Conservation (phyloP, 2,329 filamentous ascomycete species). For the Fusarium albosuccineum region DNA sequence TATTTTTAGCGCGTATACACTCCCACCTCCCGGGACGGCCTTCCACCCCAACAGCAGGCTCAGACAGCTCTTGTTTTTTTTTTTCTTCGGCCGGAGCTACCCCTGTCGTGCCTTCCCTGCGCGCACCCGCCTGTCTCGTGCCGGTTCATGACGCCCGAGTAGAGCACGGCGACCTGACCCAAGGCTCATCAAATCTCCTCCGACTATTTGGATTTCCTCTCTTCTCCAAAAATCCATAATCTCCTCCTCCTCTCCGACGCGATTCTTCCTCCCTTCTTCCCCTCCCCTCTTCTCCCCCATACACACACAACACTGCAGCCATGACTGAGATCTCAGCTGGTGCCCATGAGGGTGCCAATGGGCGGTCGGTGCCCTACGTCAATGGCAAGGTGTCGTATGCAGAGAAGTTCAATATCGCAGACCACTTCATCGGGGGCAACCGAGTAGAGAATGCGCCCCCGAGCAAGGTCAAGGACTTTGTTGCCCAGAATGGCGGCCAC, state of each 20-base stretch:
- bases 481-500: constrained; percentile 88
- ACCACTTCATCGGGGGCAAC: constrained; percentile 98
- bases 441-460: constrained; percentile 83
- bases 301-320: constrained; percentile 46
- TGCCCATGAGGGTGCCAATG: constrained; percentile 57
- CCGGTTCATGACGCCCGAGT: constrained; percentile 48
- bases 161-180: constrained; percentile 23
- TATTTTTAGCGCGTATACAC: constrained; percentile 47
- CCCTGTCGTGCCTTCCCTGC: constrained; percentile 38
- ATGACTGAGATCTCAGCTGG: constrained; percentile 64
- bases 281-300: constrained; percentile 38
- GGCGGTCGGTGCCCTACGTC: constrained; percentile 63
- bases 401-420: constrained; percentile 83
- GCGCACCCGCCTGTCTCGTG: constrained; percentile 33
- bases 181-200: constrained; percentile 34
- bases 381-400: constrained; percentile 78
- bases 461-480: constrained; percentile 96
- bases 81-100: constrained; percentile 46
- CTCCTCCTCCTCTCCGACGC: constrained; percentile 12
- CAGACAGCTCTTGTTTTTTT: constrained; percentile 23
- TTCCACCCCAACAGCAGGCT: constrained; percentile 37
- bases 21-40: constrained; percentile 21
- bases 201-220: constrained; percentile 17
- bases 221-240: constrained; percentile 36
- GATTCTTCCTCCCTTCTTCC: constrained; percentile 13